Evolutionary conservation across 1,284 basidiomycete genomes (phyloP).

Genomic region (Fomitopsis schrenkii): DNA sequence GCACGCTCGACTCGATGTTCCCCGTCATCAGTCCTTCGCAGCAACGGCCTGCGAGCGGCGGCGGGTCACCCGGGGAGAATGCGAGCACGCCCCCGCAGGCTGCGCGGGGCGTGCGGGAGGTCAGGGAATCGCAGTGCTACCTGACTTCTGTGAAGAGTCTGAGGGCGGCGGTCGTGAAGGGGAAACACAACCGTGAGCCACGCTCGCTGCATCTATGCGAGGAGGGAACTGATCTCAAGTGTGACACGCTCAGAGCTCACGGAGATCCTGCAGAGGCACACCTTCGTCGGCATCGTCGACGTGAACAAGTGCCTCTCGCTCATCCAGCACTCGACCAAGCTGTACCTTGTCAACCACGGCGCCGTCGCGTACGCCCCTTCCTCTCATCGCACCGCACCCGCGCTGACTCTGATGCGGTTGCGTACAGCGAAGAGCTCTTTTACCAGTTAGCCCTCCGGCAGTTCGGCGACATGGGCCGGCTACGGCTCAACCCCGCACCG

Average conservation of each 20-base stretch:
- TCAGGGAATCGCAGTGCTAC: slow-evolving; percentile 77
- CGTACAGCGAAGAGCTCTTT: slow-evolving; percentile 85
- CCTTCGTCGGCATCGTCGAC: slow-evolving; percentile 93
- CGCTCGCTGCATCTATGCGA: not conserved
- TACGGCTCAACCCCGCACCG: slow-evolving; percentile 84
- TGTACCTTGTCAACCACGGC: slow-evolving; percentile 89
- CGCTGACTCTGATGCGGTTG: not conserved
- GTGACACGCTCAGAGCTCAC: slow-evolving; percentile 54
- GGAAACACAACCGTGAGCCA: slow-evolving; percentile 66
- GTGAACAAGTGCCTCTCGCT: slow-evolving; percentile 70
- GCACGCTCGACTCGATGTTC: slow-evolving; percentile 94
- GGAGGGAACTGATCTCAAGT: not conserved
- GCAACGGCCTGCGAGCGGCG: slow-evolving; percentile 9
- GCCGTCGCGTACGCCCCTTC: slow-evolving; percentile 64
- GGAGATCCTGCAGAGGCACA: slow-evolving; percentile 84
- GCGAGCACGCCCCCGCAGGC: slow-evolving; percentile 4
- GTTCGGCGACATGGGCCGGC: slow-evolving; percentile 78
- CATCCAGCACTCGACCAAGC: slow-evolving; percentile 84
- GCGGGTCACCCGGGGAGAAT: slow-evolving; percentile 1
- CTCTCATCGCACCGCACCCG: not conserved
- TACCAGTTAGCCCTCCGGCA: slow-evolving; percentile 93
- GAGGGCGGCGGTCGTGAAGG: slow-evolving; percentile 55
- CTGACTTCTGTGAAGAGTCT: slow-evolving; percentile 78
- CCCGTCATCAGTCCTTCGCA: slow-evolving; percentile 53
- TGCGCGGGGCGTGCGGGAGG: slow-evolving; percentile 35